These are phyloP conservation scores for Raphanus raphanistrum DNA, from an alignment of 345 rosid genomes.

Conservation along the genomic window DNA sequence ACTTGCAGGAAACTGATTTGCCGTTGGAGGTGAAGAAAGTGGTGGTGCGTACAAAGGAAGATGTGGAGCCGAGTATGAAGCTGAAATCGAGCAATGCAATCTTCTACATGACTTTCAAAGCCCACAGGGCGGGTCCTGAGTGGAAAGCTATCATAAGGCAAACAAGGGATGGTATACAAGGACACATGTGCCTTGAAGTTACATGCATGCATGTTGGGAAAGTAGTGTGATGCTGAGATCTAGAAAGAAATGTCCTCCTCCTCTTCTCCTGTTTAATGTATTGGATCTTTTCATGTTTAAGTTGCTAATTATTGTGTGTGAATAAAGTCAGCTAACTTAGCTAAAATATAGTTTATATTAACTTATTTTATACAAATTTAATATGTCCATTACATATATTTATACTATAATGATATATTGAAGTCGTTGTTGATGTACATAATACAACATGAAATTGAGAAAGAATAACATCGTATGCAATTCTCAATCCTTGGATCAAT, in stretches of 20 bases:
- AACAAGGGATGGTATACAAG: neutral
- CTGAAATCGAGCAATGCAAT: neutral
- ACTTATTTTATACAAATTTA: too few species aligned
- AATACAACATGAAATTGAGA: too few species aligned
- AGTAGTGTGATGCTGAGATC: neutral
- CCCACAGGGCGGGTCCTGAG: neutral
- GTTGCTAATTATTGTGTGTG: neutral
- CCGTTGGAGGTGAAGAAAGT: neutral
- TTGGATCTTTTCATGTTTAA: neutral
- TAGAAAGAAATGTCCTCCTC: neutral
- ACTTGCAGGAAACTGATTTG: neutral
- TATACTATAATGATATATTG: too few species aligned
- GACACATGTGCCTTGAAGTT: neutral
- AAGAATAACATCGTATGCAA: too few species aligned
- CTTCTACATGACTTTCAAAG: neutral
- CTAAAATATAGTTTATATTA: too few species aligned
- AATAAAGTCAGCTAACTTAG: too few species aligned
- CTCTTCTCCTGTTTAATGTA: neutral
- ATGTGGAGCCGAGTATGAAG: neutral
- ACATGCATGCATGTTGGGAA: neutral
- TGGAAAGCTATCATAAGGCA: neutral
- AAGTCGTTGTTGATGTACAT: too few species aligned
- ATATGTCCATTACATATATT: too few species aligned
- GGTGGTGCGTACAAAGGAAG: constrained; percentile 11
- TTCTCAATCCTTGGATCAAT: too few species aligned